Conservation (phyloP, 202 grass and related monocot genomes). For the Zoysia matrella region DNA sequence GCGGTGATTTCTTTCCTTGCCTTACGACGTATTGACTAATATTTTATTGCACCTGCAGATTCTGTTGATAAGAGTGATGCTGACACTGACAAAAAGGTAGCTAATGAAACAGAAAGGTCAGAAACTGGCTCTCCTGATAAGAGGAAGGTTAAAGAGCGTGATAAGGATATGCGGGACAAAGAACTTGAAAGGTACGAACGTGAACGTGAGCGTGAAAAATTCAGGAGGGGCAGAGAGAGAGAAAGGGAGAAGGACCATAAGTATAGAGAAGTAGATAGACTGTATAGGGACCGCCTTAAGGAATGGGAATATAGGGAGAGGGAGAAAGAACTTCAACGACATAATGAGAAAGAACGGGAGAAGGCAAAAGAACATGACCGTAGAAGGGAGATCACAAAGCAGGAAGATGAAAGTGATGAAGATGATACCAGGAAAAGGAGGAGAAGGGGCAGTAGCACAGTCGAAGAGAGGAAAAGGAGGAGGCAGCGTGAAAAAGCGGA, state of each 20-base stretch:
- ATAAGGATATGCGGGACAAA: constrained; percentile 75
- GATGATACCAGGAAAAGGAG: constrained; percentile 91
- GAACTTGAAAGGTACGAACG: constrained; percentile 83
- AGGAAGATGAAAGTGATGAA: constrained; percentile 94
- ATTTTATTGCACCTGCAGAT: constrained; percentile 12
- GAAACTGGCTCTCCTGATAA: constrained; percentile 81
- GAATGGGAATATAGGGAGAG: constrained; percentile 97
- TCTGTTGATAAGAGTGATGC: no score
- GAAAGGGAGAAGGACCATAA: constrained; percentile 91
- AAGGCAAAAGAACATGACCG: constrained; percentile 86
- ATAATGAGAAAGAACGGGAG: constrained; percentile 81
- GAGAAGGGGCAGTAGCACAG: constrained; percentile 56
- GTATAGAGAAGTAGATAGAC: constrained; percentile 72
- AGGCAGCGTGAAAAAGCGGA: constrained; percentile 87
- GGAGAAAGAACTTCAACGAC: constrained; percentile 85
- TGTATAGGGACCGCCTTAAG: constrained; percentile 76
- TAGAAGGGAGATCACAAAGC: constrained; percentile 76
- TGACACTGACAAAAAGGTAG: no score
- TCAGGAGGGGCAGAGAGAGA: constrained; percentile 51
- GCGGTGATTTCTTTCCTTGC: constrained; percentile 7
- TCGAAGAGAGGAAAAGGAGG: constrained; percentile 81
- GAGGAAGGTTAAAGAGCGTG: constrained; percentile 69
- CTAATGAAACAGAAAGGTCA: constrained; percentile 19
- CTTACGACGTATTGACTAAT: constrained; percentile 22
- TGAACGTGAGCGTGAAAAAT: constrained; percentile 75